These are phyloP conservation scores for Lentinula sp. DNA, from an alignment of 768 basidiomycete genomes.

Conservation along the genomic window DNA sequence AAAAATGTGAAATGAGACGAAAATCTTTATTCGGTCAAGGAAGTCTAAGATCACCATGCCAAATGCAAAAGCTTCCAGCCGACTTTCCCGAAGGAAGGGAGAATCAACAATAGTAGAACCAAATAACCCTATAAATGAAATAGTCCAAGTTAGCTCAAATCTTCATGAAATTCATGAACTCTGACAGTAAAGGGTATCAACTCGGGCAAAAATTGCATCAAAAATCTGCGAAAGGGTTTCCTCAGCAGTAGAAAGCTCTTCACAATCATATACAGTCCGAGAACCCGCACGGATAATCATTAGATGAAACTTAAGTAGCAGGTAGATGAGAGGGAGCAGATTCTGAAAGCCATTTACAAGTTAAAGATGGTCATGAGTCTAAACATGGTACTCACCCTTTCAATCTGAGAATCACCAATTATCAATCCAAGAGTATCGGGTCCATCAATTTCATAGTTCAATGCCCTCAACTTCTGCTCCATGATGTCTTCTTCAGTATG, in stretches of 20 bases:
- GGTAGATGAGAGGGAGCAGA: neutral
- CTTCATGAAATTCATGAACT: neutral
- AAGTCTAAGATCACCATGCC: neutral
- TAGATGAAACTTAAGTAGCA: neutral
- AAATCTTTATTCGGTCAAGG: neutral
- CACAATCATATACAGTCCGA: neutral
- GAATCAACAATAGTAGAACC: neutral
- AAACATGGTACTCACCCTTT: constrained; percentile 3
- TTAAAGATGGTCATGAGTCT: neutral
- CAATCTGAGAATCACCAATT: constrained; percentile 7
- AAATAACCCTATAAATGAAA: neutral
- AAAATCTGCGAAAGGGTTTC: neutral
- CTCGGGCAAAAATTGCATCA: neutral
- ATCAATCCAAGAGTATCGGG: constrained; percentile 7
- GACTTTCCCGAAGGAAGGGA: neutral
- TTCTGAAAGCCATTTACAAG: neutral
- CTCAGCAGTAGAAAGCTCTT: neutral
- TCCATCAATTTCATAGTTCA: constrained; percentile 9
- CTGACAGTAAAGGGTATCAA: neutral
- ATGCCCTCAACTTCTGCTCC: neutral
- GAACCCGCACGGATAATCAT: neutral
- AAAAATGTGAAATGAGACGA: neutral
- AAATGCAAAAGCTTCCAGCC: neutral
- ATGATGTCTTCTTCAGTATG: constrained; percentile 3
- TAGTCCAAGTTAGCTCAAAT: neutral